These are phyloP conservation scores for Vigna hirtella DNA, from an alignment of 306 rosid species.

Conservation along the genomic window DNA sequence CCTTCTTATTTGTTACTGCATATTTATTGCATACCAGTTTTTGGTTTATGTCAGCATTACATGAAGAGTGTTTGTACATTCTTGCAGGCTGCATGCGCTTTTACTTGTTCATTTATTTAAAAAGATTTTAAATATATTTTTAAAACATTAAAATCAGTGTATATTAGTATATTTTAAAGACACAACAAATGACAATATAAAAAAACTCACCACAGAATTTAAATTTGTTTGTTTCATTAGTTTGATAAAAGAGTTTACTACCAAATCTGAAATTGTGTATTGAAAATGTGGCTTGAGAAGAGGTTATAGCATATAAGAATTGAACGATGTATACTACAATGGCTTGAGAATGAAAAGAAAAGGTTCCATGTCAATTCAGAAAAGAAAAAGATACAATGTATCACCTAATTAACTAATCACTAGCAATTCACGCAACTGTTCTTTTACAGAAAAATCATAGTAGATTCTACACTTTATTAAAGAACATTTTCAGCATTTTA, in stretches of 20 bases:
- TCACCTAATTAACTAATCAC: not conserved
- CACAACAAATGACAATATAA: no score
- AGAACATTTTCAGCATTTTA: not conserved
- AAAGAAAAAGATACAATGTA: not conserved
- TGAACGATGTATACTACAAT: not conserved
- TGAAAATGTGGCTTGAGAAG: not conserved
- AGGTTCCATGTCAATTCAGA: not conserved
- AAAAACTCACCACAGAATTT: no score
- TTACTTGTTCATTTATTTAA: not conserved
- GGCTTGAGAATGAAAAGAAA: not conserved
- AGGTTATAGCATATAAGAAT: not conserved
- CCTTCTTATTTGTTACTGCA: not conserved
- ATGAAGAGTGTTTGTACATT: slow-evolving; percentile 11
- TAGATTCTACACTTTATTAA: not conserved
- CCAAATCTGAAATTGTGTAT: not conserved
- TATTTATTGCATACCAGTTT: not conserved
- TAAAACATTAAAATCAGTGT: no score
- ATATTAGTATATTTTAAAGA: no score
- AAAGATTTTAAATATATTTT: no score
- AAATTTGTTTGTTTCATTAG: not conserved
- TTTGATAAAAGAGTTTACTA: not conserved
- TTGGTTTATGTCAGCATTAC: slow-evolving; percentile 5
- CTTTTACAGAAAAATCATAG: not conserved
- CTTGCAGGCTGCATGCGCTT: not conserved
- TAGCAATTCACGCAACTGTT: no score